A percentile compares a stretch with the other conserved stretches of the same genome.
These are phyloP conservation scores for Musa itinerans DNA, from an alignment of 176 grass and related monocot genomes.

Conservation along the genomic window DNA sequence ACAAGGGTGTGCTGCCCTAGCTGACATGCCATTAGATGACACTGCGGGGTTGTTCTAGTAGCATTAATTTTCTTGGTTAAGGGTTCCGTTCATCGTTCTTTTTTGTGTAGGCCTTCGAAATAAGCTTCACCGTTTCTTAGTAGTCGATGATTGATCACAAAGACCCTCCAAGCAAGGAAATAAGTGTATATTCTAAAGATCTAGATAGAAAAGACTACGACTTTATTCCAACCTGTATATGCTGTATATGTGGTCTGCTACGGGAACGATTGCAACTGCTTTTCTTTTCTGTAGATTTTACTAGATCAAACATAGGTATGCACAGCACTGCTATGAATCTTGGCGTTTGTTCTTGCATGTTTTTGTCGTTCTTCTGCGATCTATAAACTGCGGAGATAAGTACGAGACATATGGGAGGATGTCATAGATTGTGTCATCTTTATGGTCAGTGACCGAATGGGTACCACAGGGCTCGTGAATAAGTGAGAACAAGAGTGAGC, in stretches of 20 bases:
- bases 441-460: too few species aligned
- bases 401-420: too few species aligned
- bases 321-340: too few species aligned
- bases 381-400: too few species aligned
- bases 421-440: too few species aligned
- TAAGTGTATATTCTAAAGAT: constrained; percentile 40
- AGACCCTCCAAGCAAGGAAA: constrained; percentile 21
- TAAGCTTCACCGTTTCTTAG: constrained; percentile 8
- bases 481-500: neutral
- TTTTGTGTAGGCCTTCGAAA: constrained; percentile 16
- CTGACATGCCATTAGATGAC: constrained; percentile 64
- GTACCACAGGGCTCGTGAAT: too few species aligned
- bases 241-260: constrained; percentile 19
- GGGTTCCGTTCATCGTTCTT: constrained; percentile 3
- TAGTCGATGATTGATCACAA: constrained; percentile 14
- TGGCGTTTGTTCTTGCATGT: too few species aligned
- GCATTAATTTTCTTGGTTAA: constrained; percentile 20
- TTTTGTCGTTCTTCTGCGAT: too few species aligned
- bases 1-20: constrained; percentile 45
- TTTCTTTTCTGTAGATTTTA: too few species aligned
- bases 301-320: too few species aligned
- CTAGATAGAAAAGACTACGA: constrained; percentile 18
- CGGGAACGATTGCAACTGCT: too few species aligned
- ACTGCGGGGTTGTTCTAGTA: constrained; percentile 54
- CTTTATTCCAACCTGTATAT: neutral